phyloP scores from a whole-genome alignment of 2,329 filamentous ascomycete genomes.

The Pseudogymnoascus sp. region DNA sequence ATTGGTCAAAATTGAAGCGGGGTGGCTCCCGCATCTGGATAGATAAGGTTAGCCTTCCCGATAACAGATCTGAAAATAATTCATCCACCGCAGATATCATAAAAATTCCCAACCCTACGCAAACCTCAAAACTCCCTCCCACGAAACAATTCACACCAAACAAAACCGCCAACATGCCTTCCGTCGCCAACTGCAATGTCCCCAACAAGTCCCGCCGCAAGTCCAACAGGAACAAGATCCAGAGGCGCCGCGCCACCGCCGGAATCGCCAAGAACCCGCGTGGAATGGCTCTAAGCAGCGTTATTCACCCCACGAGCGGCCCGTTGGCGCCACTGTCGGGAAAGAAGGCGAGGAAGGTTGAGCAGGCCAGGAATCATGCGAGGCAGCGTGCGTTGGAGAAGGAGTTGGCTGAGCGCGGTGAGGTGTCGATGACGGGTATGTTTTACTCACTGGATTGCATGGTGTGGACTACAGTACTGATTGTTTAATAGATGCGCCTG shows the following conservation, averaged over 20 bases:
- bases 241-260: slow-evolving; percentile 26
- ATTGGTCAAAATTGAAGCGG: background rate
- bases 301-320: slow-evolving; percentile 30
- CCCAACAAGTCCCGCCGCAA: slow-evolving; percentile 30
- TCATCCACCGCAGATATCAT: slow-evolving; percentile 5
- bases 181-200: slow-evolving; percentile 31
- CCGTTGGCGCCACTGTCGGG: slow-evolving; percentile 28
- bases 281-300: slow-evolving; percentile 27
- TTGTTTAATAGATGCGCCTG: background rate
- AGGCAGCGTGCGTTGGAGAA: slow-evolving; percentile 29
- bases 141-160: background rate
- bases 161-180: slow-evolving; percentile 27
- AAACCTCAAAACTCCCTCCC: background rate
- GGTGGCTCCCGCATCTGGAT: background rate
- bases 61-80: slow-evolving; percentile 12
- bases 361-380: slow-evolving; percentile 29
- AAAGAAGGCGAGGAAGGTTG: slow-evolving; percentile 32
- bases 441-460: background rate
- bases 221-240: slow-evolving; percentile 28
- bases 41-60: slow-evolving; percentile 9
- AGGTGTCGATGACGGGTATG: slow-evolving; percentile 31
- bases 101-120: slow-evolving; percentile 6
- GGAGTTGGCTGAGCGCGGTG: slow-evolving; percentile 28
- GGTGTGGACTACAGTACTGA: background rate
- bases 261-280: slow-evolving; percentile 29